Percentiles rank a stretch among this genome's conserved stretches.
Conservation (phyloP, 129 eudicot genomes). For the Centaurea solstitialis region DNA sequence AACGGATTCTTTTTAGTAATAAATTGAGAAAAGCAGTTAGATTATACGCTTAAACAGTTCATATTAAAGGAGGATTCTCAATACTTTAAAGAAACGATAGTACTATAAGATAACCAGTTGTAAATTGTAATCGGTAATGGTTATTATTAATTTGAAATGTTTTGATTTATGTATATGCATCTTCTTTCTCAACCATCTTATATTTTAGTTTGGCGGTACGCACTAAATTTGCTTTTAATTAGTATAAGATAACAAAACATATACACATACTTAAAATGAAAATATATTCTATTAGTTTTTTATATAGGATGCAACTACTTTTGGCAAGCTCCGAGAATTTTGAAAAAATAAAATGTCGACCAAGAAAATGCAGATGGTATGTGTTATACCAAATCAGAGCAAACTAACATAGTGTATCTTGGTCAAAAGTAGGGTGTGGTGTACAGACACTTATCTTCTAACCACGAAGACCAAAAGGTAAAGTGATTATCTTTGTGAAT, state of each 20-base stretch:
- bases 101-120: neutral
- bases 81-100: neutral
- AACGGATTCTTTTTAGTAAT: neutral
- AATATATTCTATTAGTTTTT: neutral
- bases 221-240: neutral
- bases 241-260: neutral
- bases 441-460: neutral
- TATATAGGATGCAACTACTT: neutral
- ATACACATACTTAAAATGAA: neutral
- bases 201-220: neutral
- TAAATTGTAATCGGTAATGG: neutral
- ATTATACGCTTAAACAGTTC: neutral
- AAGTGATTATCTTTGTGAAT: neutral
- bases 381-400: neutral
- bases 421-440: neutral
- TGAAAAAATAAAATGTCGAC: neutral
- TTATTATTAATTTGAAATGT: neutral
- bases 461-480: neutral
- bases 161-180: neutral
- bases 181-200: neutral
- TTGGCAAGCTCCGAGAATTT: neutral
- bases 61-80: neutral
- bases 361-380: neutral
- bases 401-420: neutral
- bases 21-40: neutral